Conservation (phyloP, 2,329 filamentous ascomycete species). For the Trichocomaceae sp. region DNA sequence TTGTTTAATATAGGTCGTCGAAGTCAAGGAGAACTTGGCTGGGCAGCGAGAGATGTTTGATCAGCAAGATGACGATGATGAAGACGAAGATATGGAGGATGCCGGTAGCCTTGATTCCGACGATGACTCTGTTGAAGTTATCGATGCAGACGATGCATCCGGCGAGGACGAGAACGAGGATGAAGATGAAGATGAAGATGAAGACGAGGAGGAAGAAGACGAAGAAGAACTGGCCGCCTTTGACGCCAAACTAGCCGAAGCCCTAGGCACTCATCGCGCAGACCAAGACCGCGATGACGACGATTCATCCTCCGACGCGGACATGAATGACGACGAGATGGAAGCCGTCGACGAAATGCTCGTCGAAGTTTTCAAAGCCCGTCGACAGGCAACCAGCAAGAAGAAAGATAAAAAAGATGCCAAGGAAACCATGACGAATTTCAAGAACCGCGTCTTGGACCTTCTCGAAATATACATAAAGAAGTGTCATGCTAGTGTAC, state of each 20-base stretch:
- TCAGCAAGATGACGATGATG: conserved; percentile 54
- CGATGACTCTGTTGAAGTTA: conserved; percentile 17
- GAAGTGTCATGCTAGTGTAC: conserved; percentile 61
- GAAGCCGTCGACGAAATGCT: conserved; percentile 78
- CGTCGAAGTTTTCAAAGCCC: conserved; percentile 75
- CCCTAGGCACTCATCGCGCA: conserved; percentile 62
- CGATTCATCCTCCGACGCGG: conserved; percentile 56
- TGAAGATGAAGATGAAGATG: conserved; percentile 30
- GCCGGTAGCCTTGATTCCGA: conserved; percentile 35
- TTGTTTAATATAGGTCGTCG: conserved; percentile 56
- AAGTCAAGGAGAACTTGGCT: conserved; percentile 70
- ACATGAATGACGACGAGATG: conserved; percentile 97
- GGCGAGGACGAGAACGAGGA: neutral
- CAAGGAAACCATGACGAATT: conserved; percentile 81
- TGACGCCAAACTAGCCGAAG: conserved; percentile 68
- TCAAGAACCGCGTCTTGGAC: conserved; percentile 90
- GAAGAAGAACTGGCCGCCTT: conserved; percentile 55
- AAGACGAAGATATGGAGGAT: conserved; percentile 50
- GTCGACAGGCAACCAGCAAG: conserved; percentile 59
- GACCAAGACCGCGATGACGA: conserved; percentile 51
- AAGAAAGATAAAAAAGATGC: conserved; percentile 84
- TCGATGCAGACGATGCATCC: conserved; percentile 24
- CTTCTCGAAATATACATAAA: conserved; percentile 79
- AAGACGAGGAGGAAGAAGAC: conserved; percentile 43
- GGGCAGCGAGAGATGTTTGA: conserved; percentile 85